Evolutionary conservation across 1,284 basidiomycete species (phyloP).

Genomic region (Afroboletus lepidellus): DNA sequence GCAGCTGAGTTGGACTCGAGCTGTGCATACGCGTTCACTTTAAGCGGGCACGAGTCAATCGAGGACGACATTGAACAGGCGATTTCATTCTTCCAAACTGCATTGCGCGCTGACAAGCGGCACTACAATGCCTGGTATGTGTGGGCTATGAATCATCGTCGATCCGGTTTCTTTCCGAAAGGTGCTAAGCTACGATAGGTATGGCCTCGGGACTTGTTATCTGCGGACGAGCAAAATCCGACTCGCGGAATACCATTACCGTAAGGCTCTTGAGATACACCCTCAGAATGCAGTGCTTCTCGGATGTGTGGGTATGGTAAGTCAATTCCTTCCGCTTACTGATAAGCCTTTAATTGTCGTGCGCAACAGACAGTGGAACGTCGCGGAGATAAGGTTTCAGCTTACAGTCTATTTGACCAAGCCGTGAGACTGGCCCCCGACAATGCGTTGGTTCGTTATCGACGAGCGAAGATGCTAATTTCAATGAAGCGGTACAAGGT

Average conservation of each 20-base stretch:
- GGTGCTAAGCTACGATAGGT: constrained; percentile 54
- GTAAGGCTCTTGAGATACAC: constrained; percentile 86
- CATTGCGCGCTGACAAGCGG: constrained; percentile 81
- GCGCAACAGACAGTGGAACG: constrained; percentile 75
- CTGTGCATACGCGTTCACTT: constrained; percentile 89
- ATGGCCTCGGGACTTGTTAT: constrained; percentile 95
- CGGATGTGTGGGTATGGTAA: constrained; percentile 87
- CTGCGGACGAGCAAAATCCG: constrained; percentile 86
- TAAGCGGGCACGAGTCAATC: constrained; percentile 92
- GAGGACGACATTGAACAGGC: constrained; percentile 92
- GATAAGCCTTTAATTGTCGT: constrained; percentile 27
- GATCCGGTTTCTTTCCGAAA: not conserved
- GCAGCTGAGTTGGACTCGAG: constrained; percentile 81
- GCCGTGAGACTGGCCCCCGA: constrained; percentile 76
- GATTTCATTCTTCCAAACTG: constrained; percentile 85
- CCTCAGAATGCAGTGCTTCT: constrained; percentile 87
- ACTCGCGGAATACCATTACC: constrained; percentile 92
- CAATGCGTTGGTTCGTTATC: constrained; percentile 88
- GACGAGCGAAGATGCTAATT: constrained; percentile 85
- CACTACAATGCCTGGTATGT: constrained; percentile 95
- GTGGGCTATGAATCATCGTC: constrained; percentile 7
- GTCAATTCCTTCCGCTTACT: constrained; percentile 19
- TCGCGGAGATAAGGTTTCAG: constrained; percentile 68
- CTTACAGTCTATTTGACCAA: constrained; percentile 75
- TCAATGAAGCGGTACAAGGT: constrained; percentile 80